Percentiles rank a stretch among this genome's conserved stretches.
Conservation (phyloP, 1,284 basidiomycete species). For the Caloboletus firmus region DNA sequence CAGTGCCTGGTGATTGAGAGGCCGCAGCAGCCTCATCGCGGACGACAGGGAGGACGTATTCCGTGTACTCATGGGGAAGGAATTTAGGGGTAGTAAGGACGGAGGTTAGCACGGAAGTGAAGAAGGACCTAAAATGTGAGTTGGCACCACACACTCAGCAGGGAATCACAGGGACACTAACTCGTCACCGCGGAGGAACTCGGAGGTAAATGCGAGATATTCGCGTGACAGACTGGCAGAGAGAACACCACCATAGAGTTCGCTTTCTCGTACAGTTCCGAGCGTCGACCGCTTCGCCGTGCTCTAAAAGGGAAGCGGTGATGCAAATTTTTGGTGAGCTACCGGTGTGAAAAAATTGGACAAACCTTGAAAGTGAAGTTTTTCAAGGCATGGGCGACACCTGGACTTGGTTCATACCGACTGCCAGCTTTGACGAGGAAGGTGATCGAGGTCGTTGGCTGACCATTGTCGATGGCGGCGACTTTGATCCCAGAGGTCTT, state of each 20-base stretch:
- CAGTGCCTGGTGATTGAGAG: constrained; percentile 58
- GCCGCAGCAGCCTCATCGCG: constrained; percentile 69
- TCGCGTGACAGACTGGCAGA: constrained; percentile 86
- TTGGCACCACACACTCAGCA: not conserved
- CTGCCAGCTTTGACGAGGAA: constrained; percentile 90
- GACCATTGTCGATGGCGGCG: constrained; percentile 78
- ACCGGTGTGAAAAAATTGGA: not conserved
- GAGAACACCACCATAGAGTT: constrained; percentile 92
- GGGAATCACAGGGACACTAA: constrained; percentile 48
- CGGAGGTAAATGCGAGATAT: constrained; percentile 89
- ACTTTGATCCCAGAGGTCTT: constrained; percentile 73
- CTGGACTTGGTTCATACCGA: constrained; percentile 82
- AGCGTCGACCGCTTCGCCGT: constrained; percentile 85
- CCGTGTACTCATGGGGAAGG: constrained; percentile 82
- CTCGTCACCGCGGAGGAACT: constrained; percentile 97
- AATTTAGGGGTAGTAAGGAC: constrained; percentile 82
- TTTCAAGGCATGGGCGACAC: constrained; percentile 89
- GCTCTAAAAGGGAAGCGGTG: constrained; percentile 48
- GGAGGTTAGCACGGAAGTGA: constrained; percentile 84
- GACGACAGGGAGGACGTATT: constrained; percentile 80
- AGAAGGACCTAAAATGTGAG: constrained; percentile 61
- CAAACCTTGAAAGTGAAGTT: constrained; percentile 96
- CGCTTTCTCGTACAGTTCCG: constrained; percentile 89
- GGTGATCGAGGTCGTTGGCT: constrained; percentile 81
- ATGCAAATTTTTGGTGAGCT: constrained; percentile 10